A percentile compares a stretch with the other conserved stretches of the same genome.
Evolutionary conservation across 2,329 filamentous ascomycete species (phyloP).

Genomic region (Fusarium fracticaudum): DNA sequence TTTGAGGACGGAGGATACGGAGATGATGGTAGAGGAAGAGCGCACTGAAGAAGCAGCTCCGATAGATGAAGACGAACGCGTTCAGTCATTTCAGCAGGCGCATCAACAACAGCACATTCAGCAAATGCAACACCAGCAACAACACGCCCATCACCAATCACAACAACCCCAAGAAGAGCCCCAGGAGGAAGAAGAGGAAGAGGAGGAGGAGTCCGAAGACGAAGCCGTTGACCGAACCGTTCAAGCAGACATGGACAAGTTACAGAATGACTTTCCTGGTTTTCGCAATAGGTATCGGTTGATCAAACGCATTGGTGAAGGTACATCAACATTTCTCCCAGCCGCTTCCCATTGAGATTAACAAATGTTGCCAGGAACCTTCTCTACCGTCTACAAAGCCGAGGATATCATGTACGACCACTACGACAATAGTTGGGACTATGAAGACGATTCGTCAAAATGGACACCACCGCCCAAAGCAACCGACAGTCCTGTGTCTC

Average conservation of each 20-base stretch:
- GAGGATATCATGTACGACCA: conserved; percentile 88
- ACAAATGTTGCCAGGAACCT: conserved; percentile 75
- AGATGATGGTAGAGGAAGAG: conserved; percentile 59
- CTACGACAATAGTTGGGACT: conserved; percentile 89
- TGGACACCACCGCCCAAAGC: conserved; percentile 76
- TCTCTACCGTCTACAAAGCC: conserved; percentile 98
- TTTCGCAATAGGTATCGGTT: conserved; percentile 87
- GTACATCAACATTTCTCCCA: conserved; percentile 54
- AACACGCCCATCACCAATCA: conserved; percentile 18
- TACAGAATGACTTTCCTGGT: conserved; percentile 83
- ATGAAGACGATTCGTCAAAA: conserved; percentile 71
- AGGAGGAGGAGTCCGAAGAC: conserved; percentile 62
- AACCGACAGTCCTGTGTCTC: conserved; percentile 49
- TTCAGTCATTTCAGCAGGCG: conserved; percentile 38
- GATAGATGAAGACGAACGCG: conserved; percentile 37
- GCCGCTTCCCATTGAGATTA: neutral
- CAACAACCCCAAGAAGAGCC: conserved; percentile 32
- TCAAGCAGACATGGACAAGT: conserved; percentile 85
- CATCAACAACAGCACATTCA: conserved; percentile 29
- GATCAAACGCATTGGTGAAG: conserved; percentile 97
- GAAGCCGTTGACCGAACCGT: conserved; percentile 75
- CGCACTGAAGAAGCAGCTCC: conserved; percentile 39
- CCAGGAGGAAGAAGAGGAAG: conserved; percentile 52
- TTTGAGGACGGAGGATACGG: conserved; percentile 59
- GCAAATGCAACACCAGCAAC: conserved; percentile 25